Conservation (phyloP, 345 rosid genomes). For the Durio zibethinus region DNA sequence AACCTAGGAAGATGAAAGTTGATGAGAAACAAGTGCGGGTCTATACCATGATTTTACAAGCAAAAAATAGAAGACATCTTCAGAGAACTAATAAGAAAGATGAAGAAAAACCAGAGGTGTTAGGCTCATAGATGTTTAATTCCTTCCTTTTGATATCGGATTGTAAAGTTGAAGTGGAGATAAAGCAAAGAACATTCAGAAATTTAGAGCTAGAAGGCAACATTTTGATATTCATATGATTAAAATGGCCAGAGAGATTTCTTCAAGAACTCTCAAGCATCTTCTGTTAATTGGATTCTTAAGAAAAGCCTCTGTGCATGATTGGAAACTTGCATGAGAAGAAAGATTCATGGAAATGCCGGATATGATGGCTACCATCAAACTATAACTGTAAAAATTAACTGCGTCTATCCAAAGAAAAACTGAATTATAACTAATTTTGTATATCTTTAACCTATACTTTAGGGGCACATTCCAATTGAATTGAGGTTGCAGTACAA, state of each 20-base stretch:
- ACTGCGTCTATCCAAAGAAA: neutral
- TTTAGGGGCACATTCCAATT: neutral
- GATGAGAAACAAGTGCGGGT: neutral
- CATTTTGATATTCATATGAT: slow-evolving; percentile 2
- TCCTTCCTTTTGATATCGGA: neutral
- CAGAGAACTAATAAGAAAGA: neutral
- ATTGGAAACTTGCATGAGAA: slow-evolving; percentile 11
- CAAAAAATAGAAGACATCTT: neutral
- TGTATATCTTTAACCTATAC: neutral
- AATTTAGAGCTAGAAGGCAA: slow-evolving; percentile 19
- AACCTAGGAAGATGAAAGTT: neutral
- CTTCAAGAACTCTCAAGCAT: slow-evolving; percentile 24
- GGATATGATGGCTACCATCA: neutral
- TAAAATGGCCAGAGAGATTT: slow-evolving; percentile 17
- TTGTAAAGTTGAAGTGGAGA: slow-evolving; percentile 12
- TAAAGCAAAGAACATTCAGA: slow-evolving; percentile 29
- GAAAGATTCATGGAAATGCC: slow-evolving; percentile 9
- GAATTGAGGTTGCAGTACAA: neutral
- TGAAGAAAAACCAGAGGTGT: neutral
- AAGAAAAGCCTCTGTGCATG: slow-evolving; percentile 19
- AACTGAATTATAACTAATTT: neutral
- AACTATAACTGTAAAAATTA: neutral
- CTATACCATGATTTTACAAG: neutral
- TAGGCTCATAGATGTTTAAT: neutral
- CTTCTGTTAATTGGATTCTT: neutral